Conservation (phyloP, 208 protist species). For the Acanthamoeba polyphaga region DNA sequence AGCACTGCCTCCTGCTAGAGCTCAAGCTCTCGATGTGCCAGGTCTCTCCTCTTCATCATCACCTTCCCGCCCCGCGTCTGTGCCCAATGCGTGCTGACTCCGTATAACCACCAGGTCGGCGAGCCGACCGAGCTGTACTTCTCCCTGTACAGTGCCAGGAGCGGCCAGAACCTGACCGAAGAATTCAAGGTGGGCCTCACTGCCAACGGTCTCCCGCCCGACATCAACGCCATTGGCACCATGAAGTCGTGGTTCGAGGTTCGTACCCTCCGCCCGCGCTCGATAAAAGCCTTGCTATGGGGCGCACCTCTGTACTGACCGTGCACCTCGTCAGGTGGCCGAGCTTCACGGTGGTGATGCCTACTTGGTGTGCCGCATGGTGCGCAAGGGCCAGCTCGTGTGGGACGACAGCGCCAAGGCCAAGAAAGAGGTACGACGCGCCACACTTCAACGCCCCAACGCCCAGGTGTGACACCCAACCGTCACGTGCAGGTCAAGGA, state of each 20-base stretch:
- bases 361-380: slow-evolving; percentile 66
- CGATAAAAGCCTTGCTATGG: no score
- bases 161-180: slow-evolving; percentile 59
- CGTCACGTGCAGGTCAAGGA: slow-evolving; percentile 55
- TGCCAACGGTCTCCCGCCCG: slow-evolving; percentile 69
- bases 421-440: neutral
- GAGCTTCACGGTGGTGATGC: slow-evolving; percentile 48
- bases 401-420: slow-evolving; percentile 67
- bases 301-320: neutral
- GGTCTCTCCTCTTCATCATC: neutral
- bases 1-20: slow-evolving; percentile 64
- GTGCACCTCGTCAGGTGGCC: neutral
- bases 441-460: no score
- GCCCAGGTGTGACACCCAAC: no score
- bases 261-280: neutral
- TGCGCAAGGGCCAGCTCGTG: slow-evolving; percentile 59
- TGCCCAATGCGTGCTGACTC: no score
- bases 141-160: slow-evolving; percentile 68
- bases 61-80: neutral
- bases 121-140: slow-evolving; percentile 74
- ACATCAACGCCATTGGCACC: slow-evolving; percentile 76
- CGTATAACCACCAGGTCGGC: slow-evolving; percentile 11
- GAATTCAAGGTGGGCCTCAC: slow-evolving; percentile 77
- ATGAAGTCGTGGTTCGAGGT: slow-evolving; percentile 78
- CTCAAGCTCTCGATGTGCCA: slow-evolving; percentile 74